phyloP scores from a whole-genome alignment of 192 early-diverging fungal genomes.

The Coemansia javaensis region DNA sequence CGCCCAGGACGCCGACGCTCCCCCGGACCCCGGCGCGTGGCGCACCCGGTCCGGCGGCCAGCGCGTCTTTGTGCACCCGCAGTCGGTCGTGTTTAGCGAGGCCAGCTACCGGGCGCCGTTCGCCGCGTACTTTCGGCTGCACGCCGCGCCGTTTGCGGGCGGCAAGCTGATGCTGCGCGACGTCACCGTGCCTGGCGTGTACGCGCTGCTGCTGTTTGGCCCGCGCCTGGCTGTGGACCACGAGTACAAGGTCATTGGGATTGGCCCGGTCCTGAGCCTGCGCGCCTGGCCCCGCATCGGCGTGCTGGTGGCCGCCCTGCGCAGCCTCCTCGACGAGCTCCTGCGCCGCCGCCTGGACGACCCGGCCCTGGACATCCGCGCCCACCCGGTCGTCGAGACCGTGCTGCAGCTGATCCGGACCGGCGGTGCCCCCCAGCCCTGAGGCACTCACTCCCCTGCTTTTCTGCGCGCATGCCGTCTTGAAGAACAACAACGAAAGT shows the following conservation, averaged over 20 bases:
- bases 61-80: conserved; percentile 80
- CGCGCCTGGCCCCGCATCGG: conserved; percentile 70
- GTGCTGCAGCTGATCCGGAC: conserved; percentile 28
- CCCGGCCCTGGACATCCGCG: conserved; percentile 50
- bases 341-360: conserved; percentile 70
- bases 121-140: conserved; percentile 56
- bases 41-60: conserved; percentile 41
- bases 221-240: conserved; percentile 66
- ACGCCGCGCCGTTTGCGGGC: conserved; percentile 38
- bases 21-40: conserved; percentile 11
- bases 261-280: conserved; percentile 59
- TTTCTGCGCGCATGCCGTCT: no score
- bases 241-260: conserved; percentile 55
- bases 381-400: conserved; percentile 28
- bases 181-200: conserved; percentile 57
- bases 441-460: no score
- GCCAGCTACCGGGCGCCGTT: conserved; percentile 61
- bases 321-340: conserved; percentile 62
- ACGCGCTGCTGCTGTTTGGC: conserved; percentile 78
- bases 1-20: background rate
- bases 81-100: conserved; percentile 64
- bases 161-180: conserved; percentile 54
- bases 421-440: conserved; percentile 8
- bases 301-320: conserved; percentile 72
- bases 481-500: no score